Evolutionary conservation across 1,139 yeast species (phyloP), one percentile per base, ranked within the genome.

Genomic region (Neolecta irregularis): DNA sequence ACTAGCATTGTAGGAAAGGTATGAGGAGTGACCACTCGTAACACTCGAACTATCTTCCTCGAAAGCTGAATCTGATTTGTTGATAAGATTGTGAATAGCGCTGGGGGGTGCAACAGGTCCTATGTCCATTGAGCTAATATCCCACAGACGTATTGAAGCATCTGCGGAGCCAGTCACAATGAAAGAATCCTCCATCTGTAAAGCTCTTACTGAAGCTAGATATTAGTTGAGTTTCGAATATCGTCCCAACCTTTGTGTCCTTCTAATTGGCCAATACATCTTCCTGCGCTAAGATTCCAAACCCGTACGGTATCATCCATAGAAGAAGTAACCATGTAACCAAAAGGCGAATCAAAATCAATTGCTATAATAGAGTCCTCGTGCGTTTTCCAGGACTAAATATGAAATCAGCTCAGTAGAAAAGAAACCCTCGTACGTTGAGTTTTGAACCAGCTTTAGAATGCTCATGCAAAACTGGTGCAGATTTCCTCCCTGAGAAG

Each of bases 241-340:
- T 48, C 5, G 70, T 70, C 30, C 57, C 28, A 18, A 35, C 38
- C 38, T 11, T 53, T 48, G 39, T 56, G 61, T 5, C 61, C 61
- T 11, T 38, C 45, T 4, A 57, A 46, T 11, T 44, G 37, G 3
- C 51, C 51, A 13, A 48, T 39, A 13, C 47, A 46, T 48, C 58
- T 65, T 34, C 64, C 70, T 40, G 65, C 59, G 42, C 66, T 67
- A 54, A 66, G 57, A 57, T 83, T 93, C 93, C 95, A 81, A 5
- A 85, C 78, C 44, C 78, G 67, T 6, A 81, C 78, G 1, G 81
- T 73, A 51, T 74, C 80, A 54, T 81, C 93, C 47, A 73, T 60
- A 3, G 83, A 69, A 0, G 94, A 83, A 9, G 88, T 69, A 3
- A 83, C 88, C 54, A 74, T 51, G 1, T 71, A 69, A 2, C 81